Base-by-base conservation (phyloP, 306 rosid genomes). In the Castanospermum australe region DNA sequence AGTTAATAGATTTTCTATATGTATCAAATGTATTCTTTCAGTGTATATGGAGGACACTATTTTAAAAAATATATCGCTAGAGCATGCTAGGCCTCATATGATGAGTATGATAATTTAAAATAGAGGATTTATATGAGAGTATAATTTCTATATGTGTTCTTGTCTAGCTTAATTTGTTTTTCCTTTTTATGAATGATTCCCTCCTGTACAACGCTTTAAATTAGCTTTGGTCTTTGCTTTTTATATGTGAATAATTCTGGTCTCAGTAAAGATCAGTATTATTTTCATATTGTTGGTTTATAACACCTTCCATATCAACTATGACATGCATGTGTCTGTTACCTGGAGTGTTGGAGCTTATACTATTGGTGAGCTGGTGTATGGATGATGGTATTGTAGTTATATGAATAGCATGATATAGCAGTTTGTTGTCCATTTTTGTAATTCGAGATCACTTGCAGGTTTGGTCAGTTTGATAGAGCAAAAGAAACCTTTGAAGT, bases 401-500 rank as follows among this genome's bases (percentile, higher is more conserved):
- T 48, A 30, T 78, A 35, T 25, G 63, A 63, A 32, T 71, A 65
- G 48, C 20, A n/a, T 52, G 73, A 81, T 71, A 18, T 63, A 59
- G 52, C 67, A 73, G 25, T 73, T 66, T 35, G 64, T 47, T 50
- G 33, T 70, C 42, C 77, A 25, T 76, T 33, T 78, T 54, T 64
- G 61, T 85, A 70, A 88, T 75, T 44, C 17, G 47, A 51, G 68
- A 70, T 73, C 78, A 51, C 50, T 81, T 87, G 92, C 93, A 95
- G 99, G 93, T 96, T 93, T 91, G 98, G 92, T 67, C 99, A 96
- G 84, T 96, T 93, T 70, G 99, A 96, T 85, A 89, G 91, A 73
- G 99, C 99, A 75, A 96, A 96, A 84, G 99, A 96, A 87, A 96
- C 97, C 25, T 96, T 96, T 85, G 97, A 96, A 85, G 96, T 91